Percentiles rank a stretch among this genome's conserved stretches.
phyloP scores from a whole-genome alignment of 2,329 filamentous ascomycete genomes.

The Uncinocarpus reesii region DNA sequence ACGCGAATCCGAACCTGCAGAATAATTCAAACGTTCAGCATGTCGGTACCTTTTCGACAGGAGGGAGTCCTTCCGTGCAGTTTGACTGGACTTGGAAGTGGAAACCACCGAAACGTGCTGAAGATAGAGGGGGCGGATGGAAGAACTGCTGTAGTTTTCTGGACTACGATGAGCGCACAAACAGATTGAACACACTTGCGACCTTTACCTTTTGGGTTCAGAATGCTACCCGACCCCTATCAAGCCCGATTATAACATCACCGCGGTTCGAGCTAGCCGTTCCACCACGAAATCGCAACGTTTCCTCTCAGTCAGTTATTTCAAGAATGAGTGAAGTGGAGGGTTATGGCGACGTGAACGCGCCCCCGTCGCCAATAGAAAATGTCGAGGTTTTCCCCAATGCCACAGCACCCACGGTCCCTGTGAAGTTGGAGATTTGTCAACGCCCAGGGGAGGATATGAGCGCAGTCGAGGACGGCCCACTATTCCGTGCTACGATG shows the following conservation, averaged over 20 bases:
- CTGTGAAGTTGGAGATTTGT: slow-evolving; percentile 78
- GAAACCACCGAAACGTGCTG: slow-evolving; percentile 71
- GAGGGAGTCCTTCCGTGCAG: slow-evolving; percentile 69
- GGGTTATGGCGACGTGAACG: slow-evolving; percentile 19
- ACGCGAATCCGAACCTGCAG: slow-evolving; percentile 92
- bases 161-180: slow-evolving; percentile 89
- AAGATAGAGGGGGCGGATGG: slow-evolving; percentile 86
- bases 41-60: slow-evolving; percentile 82
- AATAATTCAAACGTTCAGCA: slow-evolving; percentile 94
- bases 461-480: slow-evolving; percentile 78
- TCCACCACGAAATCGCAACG: slow-evolving; percentile 66
- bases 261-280: slow-evolving; percentile 63
- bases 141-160: slow-evolving; percentile 94
- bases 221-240: slow-evolving; percentile 38
- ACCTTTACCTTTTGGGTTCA: slow-evolving; percentile 94
- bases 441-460: slow-evolving; percentile 78
- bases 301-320: slow-evolving; percentile 78
- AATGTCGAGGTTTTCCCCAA: not conserved
- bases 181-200: slow-evolving; percentile 75
- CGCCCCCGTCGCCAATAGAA: slow-evolving; percentile 23
- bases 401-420: slow-evolving; percentile 12
- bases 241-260: slow-evolving; percentile 49
- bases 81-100: slow-evolving; percentile 98
- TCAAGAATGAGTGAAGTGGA: slow-evolving; percentile 69
- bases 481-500: slow-evolving; percentile 91